A percentile compares a stretch with the other conserved stretches of the same genome.
Evolutionary conservation across 2,329 filamentous ascomycete species (phyloP).

Genomic region (Orbilia ellipsospora): DNA sequence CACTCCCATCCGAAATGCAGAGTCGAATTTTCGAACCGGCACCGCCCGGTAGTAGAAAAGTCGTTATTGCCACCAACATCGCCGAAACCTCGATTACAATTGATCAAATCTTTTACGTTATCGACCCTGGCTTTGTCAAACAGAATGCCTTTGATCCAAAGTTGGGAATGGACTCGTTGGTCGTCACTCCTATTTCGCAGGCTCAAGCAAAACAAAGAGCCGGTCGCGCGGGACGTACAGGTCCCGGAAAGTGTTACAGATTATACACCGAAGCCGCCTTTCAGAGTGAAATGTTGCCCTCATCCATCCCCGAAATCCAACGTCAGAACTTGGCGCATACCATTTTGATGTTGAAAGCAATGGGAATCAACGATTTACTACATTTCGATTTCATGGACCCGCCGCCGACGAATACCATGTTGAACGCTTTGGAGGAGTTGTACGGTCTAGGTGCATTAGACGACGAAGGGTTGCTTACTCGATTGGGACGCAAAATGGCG

Average conservation of each 20-base stretch:
- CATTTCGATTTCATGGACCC: constrained; percentile 99
- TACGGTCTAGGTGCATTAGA: constrained; percentile 92
- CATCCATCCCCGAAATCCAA: constrained; percentile 95
- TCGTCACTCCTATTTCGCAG: constrained; percentile 95
- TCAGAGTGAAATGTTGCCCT: constrained; percentile 96
- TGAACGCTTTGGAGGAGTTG: constrained; percentile 92
- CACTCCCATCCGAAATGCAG: constrained; percentile 91
- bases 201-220: constrained; percentile 95
- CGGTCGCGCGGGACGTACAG: constrained; percentile 91
- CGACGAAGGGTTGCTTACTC: constrained; percentile 91
- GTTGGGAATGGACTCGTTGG: constrained; percentile 94
- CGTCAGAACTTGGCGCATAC: constrained; percentile 91
- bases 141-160: constrained; percentile 98
- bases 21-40: constrained; percentile 94
- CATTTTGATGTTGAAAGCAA: constrained; percentile 97
- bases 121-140: constrained; percentile 97
- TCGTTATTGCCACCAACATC: constrained; percentile 98
- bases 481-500: constrained; percentile 94
- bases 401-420: constrained; percentile 95
- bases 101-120: constrained; percentile 95
- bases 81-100: constrained; percentile 98
- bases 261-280: constrained; percentile 95
- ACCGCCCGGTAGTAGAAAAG: constrained; percentile 84
- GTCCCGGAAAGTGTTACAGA: constrained; percentile 94
- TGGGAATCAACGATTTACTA: constrained; percentile 97